Conservation (phyloP, 192 early-diverging fungal species). For the Coemansia erecta region DNA sequence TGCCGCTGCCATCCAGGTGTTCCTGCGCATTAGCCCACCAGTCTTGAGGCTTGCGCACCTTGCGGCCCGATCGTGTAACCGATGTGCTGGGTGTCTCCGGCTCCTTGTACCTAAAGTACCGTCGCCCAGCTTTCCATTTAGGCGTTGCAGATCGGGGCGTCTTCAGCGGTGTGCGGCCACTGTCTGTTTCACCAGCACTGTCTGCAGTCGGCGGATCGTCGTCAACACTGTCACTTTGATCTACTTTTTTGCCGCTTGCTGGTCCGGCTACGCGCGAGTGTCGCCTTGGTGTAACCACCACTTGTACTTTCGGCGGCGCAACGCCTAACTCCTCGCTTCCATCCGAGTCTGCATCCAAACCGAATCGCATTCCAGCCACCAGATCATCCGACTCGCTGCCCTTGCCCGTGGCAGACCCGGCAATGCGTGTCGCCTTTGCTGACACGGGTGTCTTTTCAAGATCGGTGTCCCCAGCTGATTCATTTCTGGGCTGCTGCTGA, state of each 20-base stretch:
- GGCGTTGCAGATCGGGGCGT: constrained; percentile 7
- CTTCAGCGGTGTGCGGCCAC: not conserved
- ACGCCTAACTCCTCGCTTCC: not conserved
- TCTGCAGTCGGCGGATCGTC: not conserved
- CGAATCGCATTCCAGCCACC: not conserved
- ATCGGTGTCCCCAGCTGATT: too few relatives aligned
- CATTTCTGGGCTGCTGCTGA: too few relatives aligned
- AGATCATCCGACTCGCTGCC: not conserved
- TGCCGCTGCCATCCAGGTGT: constrained; percentile 14
- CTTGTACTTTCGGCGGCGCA: not conserved
- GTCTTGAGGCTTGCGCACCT: constrained; percentile 34
- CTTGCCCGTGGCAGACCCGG: not conserved
- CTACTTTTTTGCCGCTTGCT: not conserved
- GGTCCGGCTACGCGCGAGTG: not conserved
- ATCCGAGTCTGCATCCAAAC: not conserved
- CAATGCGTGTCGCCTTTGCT: not conserved
- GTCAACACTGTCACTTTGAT: not conserved
- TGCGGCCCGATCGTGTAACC: constrained; percentile 43
- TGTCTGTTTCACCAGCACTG: not conserved
- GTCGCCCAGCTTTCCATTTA: constrained; percentile 16
- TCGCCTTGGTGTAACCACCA: not conserved
- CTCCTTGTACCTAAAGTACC: constrained; percentile 21
- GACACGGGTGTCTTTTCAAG: too few relatives aligned
- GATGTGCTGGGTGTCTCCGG: constrained; percentile 14
- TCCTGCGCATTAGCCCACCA: constrained; percentile 53